Evolutionary conservation across 768 basidiomycete genomes (phyloP).

Genomic region (Ramaria rubella): DNA sequence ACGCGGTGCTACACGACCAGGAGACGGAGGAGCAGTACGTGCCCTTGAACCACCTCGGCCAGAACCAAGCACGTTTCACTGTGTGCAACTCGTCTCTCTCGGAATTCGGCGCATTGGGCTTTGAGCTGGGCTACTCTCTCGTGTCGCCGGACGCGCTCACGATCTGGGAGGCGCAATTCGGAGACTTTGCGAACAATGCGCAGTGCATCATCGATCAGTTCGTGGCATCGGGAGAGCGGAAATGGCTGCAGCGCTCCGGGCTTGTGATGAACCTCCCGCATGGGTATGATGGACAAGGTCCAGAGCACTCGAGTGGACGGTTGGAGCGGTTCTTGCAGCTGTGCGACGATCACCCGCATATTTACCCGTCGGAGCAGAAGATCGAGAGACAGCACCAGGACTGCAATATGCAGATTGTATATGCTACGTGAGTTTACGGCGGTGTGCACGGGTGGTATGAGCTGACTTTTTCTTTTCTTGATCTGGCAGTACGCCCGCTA

Average conservation of each 20-base stretch:
- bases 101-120: slow-evolving; percentile 91
- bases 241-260: slow-evolving; percentile 94
- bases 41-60: slow-evolving; percentile 82
- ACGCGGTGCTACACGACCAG: slow-evolving; percentile 96
- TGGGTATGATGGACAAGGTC: slow-evolving; percentile 97
- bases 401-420: slow-evolving; percentile 99
- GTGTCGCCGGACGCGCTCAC: slow-evolving; percentile 90
- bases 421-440: slow-evolving; percentile 68
- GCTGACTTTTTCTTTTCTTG: neutral
- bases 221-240: slow-evolving; percentile 93
- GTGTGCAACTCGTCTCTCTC: slow-evolving; percentile 96
- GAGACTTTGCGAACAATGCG: slow-evolving; percentile 96
- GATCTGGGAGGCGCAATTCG: slow-evolving; percentile 99
- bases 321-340: slow-evolving; percentile 96
- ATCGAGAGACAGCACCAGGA: slow-evolving; percentile 95
- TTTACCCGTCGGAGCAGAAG: slow-evolving; percentile 85
- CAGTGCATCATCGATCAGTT: slow-evolving; percentile 99
- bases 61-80: slow-evolving; percentile 86
- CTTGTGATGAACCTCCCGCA: slow-evolving; percentile 86
- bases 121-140: slow-evolving; percentile 97
- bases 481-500: slow-evolving; percentile 87
- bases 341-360: slow-evolving; percentile 92
- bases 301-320: slow-evolving; percentile 94
- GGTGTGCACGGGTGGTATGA: neutral
- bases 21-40: slow-evolving; percentile 84